Evolutionary conservation across 192 early-diverging fungal genomes (phyloP).

Genomic region (Chytriomyces sp.): DNA sequence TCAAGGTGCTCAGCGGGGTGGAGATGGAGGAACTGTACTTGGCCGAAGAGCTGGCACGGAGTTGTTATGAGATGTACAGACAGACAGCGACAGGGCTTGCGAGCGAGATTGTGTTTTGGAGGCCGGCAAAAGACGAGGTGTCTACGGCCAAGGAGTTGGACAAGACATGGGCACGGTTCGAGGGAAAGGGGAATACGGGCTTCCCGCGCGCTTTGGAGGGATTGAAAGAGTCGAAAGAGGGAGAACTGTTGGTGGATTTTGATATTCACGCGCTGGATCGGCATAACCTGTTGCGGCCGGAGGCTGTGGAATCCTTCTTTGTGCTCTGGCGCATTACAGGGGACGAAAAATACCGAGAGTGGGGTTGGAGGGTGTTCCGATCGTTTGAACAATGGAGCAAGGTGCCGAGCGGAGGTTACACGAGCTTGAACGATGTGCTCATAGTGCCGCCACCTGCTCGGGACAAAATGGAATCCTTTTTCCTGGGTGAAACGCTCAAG

Average conservation of each 20-base stretch:
- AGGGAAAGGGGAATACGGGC: not conserved
- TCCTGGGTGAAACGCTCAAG: slow-evolving; percentile 89
- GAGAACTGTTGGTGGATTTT: slow-evolving; percentile 57
- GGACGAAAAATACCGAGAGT: slow-evolving; percentile 75
- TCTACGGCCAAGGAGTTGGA: not conserved
- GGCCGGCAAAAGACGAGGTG: slow-evolving; percentile 35
- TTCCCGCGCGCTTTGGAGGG: slow-evolving; percentile 6
- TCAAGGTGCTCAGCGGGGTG: slow-evolving; percentile 32
- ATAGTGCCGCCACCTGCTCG: slow-evolving; percentile 28
- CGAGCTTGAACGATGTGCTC: slow-evolving; percentile 39
- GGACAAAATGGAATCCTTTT: slow-evolving; percentile 86
- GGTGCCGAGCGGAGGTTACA: slow-evolving; percentile 62
- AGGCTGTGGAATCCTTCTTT: slow-evolving; percentile 89
- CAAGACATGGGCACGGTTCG: slow-evolving; percentile 18
- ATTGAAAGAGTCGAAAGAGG: slow-evolving; percentile 5
- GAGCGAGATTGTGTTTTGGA: slow-evolving; percentile 85
- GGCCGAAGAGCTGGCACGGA: slow-evolving; percentile 74
- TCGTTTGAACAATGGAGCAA: slow-evolving; percentile 80
- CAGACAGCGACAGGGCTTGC: slow-evolving; percentile 78
- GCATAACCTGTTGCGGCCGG: slow-evolving; percentile 85
- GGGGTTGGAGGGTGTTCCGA: slow-evolving; percentile 81
- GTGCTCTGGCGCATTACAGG: slow-evolving; percentile 84
- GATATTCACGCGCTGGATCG: slow-evolving; percentile 62
- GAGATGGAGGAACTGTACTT: slow-evolving; percentile 60
- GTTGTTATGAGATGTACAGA: slow-evolving; percentile 83